Conservation (phyloP, 1,139 yeast species). For the Pichia sp. region DNA sequence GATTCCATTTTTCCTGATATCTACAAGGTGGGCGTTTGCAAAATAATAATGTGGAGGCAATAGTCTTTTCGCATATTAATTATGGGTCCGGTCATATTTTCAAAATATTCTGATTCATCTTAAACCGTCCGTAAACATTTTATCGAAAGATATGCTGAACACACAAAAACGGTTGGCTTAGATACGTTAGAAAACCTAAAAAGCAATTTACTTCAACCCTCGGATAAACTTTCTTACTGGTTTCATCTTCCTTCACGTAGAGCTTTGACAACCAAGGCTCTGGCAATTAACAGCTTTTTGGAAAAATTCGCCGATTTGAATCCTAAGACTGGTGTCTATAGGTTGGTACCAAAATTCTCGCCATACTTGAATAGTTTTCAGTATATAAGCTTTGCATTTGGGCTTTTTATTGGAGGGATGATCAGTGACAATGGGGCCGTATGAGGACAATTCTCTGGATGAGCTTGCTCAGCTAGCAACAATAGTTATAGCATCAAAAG, state of each 20-base stretch:
- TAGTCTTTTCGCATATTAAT: too few relatives aligned
- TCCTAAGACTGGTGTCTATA: not conserved
- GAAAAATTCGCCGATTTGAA: not conserved
- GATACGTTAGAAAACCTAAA: not conserved
- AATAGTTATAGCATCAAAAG: not conserved
- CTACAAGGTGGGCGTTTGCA: too few relatives aligned
- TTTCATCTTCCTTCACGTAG: constrained; percentile 6
- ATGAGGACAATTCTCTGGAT: constrained; percentile 1
- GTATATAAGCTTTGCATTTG: constrained; percentile 6
- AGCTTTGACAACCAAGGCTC: constrained; percentile 10
- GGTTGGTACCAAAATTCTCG: constrained; percentile 1
- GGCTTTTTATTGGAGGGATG: constrained; percentile 4
- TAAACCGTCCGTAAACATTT: not conserved
- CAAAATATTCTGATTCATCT: too few relatives aligned
- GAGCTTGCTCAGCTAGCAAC: not conserved
- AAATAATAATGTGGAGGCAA: too few relatives aligned
- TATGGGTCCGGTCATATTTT: too few relatives aligned
- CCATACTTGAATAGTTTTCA: constrained; percentile 9
- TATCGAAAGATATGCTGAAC: not conserved
- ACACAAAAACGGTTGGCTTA: not conserved
- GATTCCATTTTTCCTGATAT: not conserved
- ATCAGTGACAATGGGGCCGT: constrained; percentile 5
- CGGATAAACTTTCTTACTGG: not conserved
- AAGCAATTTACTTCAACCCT: not conserved
- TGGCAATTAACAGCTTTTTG: constrained; percentile 3